A percentile compares a stretch with the other conserved stretches of the same genome.
These are phyloP conservation scores for Colletotrichum sojae DNA, from an alignment of 2,329 filamentous ascomycete genomes.

Conservation along the genomic window DNA sequence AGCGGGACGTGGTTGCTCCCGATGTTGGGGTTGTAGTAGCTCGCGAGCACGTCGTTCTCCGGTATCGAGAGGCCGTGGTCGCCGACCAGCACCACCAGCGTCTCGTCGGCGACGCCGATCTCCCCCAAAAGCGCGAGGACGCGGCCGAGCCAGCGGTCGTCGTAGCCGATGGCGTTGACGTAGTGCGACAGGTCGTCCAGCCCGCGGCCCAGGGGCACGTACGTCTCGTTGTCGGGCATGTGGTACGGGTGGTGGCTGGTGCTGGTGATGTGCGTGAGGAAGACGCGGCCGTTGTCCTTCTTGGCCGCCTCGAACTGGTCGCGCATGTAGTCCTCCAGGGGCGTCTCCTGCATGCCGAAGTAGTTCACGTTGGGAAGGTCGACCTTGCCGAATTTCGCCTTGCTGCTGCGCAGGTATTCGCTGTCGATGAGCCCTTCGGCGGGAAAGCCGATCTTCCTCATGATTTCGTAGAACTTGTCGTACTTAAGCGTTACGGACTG, in stretches of 20 bases:
- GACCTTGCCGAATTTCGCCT: constrained; percentile 23
- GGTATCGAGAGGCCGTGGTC: constrained; percentile 60
- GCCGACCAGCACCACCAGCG: constrained; percentile 61
- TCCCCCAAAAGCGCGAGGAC: constrained; percentile 58
- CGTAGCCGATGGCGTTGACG: constrained; percentile 57
- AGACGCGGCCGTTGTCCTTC: constrained; percentile 50
- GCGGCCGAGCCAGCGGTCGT: constrained; percentile 55
- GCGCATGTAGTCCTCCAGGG: constrained; percentile 53
- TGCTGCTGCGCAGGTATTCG: constrained; percentile 8
- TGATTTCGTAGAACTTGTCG: constrained; percentile 40
- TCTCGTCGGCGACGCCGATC: constrained; percentile 58
- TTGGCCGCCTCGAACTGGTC: constrained; percentile 43
- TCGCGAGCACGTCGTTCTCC: constrained; percentile 55
- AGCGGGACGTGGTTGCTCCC: constrained; percentile 60
- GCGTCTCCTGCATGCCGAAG: constrained; percentile 59
- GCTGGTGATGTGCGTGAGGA: constrained; percentile 53
- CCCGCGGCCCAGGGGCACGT: constrained; percentile 26
- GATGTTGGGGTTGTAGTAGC: constrained; percentile 60
- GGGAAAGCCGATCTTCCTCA: constrained; percentile 44
- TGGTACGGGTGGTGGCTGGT: constrained; percentile 54
- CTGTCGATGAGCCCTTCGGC: constrained; percentile 26
- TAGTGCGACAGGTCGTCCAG: constrained; percentile 53
- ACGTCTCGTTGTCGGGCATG: constrained; percentile 24
- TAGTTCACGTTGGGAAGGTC: constrained; percentile 51
- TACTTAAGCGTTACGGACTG: constrained; percentile 41